Base-by-base conservation (phyloP, 441 rosid genomes). In the Omphalea diandra region DNA sequence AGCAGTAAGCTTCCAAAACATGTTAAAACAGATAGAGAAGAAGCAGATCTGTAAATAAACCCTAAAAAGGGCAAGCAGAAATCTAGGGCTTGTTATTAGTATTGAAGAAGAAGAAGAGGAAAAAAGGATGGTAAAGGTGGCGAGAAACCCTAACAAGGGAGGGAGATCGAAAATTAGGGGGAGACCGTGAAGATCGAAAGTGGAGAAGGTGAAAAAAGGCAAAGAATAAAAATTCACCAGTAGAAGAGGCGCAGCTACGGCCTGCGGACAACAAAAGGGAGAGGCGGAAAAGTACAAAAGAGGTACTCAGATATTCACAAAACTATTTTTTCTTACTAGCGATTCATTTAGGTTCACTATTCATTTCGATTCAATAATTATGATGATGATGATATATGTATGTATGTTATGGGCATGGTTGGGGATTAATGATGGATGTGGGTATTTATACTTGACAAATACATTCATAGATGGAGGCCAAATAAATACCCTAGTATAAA, bases 1-100 rank as follows among this genome's bases (percentile, higher is more conserved):
- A 77, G 91, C 68, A 8, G 94, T 78, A 74, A 93, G 95, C 87
- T 90, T 89, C 98, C 97, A 93, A 49, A 93, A 93, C 97, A 93
- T 93, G 73, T 62, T 74, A 66, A 60, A 32, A n/a, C 2, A 71
- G 62, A 64, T 68, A 17, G 70, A 47, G 71, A 27, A 9, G 44
- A 43, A 67, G 67, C 35, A 80, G 96, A 91, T 89, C 94, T 83
- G 84, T 68, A 70, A 78, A 74, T n/a, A n/a, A n/a, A n/a, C n/a
- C 67, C 83, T 80, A 77, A 69, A 53, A 49, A 77, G 66, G 58
- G 50, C 11, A 43, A 65, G 69, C 68, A 82, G 73, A 77, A 85
- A 83, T 80, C 87, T 68, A 80, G 78, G 83, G 32, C 67, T 69
- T 76, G 41, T 44, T n/a, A 56, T 49, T 52, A n/a, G n/a, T n/a